Evolutionary conservation across 257 asterid species (phyloP), one percentile per base, ranked within the genome.

Genomic region (Nicotiana benthamiana): DNA sequence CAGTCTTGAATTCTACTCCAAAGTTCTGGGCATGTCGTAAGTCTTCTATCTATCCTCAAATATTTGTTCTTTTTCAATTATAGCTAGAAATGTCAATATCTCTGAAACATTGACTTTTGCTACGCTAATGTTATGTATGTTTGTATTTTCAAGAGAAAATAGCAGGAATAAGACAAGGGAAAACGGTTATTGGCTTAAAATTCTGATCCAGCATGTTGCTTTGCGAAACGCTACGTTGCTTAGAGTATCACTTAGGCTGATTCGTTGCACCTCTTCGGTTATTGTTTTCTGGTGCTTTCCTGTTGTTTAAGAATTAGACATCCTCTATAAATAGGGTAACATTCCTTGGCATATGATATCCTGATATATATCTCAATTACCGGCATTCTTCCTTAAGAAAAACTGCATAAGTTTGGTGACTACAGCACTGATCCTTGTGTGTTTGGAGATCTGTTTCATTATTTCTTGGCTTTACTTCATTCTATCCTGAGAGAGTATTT

Each of bases 1-100:
- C 86, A 92, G 97, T 86, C 97, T 95, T 88, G 96, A 95, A 84
- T 95, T 95, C 92, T 96, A 94, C 92, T 89, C 99, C 57, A 86
- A 95, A 74, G 84, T 90, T 43, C 72, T 96, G 97, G 98, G 98
- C 84, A 96, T 96, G 98, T 89, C 93, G 97, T 94, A 87, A 92
- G 97, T 92, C 66, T 83, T 79, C 63, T 83, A 11, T 81, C 53
- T 54, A 70, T 80, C 3, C 54, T 43, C 57, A 28, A 26, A 30
- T 62, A 5, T n/a, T 59, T 30, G 2, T 46, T 10, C n/a, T 59
- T 59, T 48, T 36, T 2, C 26, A 2, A 11, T 3, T 75, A 28
- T 26, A 53, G 65, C 59, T 74, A 13, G 22, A 48, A 15, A 40
- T 74, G 30, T 17, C 68, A 13, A 4, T 24, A 60, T 60, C 8